A percentile compares a stretch with the other conserved stretches of the same genome.
Conservation (phyloP, 1,139 yeast species). For the Nadsonia commutata region DNA sequence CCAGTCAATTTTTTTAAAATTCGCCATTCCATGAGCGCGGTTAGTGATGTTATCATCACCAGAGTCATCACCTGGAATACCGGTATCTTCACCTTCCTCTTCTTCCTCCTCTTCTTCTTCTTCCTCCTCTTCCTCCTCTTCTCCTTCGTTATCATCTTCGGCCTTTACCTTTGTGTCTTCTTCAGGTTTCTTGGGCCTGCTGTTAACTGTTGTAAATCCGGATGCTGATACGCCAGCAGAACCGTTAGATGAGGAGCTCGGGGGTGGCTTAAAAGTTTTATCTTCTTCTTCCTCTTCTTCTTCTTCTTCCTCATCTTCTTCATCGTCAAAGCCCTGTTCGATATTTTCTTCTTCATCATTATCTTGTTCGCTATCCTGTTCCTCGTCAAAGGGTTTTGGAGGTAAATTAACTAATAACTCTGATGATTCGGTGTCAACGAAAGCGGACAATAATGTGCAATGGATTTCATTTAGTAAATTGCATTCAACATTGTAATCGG, state of each 20-base stretch:
- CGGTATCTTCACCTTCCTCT: constrained; percentile 9
- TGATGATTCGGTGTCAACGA: constrained; percentile 16
- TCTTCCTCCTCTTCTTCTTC: constrained; percentile 12
- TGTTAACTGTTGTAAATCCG: not conserved
- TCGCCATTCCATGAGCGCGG: constrained; percentile 24
- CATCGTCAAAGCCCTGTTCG: too few relatives aligned
- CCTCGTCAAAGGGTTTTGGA: constrained; percentile 14
- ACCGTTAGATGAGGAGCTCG: not conserved
- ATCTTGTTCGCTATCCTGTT: constrained; percentile 19
- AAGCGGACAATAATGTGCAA: constrained; percentile 33
- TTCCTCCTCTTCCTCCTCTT: constrained; percentile 11
- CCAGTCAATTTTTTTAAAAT: constrained; percentile 60
- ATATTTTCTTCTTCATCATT: constrained; percentile 20
- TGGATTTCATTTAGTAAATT: constrained; percentile 55
- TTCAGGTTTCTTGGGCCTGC: constrained; percentile 11
- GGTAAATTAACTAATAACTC: constrained; percentile 30
- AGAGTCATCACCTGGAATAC: constrained; percentile 15
- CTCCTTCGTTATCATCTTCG: constrained; percentile 12
- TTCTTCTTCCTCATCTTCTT: constrained; percentile 19
- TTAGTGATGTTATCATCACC: constrained; percentile 12
- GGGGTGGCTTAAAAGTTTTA: constrained; percentile 11
- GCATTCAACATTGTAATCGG: constrained; percentile 34
- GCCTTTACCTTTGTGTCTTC: constrained; percentile 14
- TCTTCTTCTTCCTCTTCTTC: constrained; percentile 6
- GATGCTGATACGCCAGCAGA: too few relatives aligned